Evolutionary conservation across 176 grass and related monocot species (phyloP).

Genomic region (Thalia dealbata): DNA sequence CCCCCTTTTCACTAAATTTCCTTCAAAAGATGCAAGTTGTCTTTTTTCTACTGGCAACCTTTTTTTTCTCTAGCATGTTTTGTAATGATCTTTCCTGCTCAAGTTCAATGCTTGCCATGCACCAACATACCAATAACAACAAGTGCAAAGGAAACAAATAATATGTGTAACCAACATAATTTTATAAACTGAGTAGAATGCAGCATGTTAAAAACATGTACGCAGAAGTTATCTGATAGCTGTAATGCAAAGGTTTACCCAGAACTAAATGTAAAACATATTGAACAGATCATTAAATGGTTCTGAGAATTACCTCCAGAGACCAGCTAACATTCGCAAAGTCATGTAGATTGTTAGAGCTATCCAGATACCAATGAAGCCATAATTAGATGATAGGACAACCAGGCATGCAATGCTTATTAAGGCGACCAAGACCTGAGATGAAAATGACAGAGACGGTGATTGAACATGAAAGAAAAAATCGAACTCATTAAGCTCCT

Average conservation of each 20-base stretch:
- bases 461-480: background rate
- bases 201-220: background rate
- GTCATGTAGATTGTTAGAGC: conserved; percentile 96
- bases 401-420: conserved; percentile 45
- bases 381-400: conserved; percentile 55
- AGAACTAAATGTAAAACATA: background rate
- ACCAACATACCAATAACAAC: too few relatives aligned
- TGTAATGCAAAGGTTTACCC: background rate
- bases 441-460: background rate
- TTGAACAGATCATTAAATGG: background rate
- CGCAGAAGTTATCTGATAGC: background rate
- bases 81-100: background rate
- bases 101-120: background rate
- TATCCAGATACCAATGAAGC: conserved; percentile 91
- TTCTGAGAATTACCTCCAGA: conserved; percentile 52
- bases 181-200: background rate
- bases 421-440: conserved; percentile 10
- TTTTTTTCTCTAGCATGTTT: background rate
- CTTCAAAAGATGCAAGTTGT: background rate
- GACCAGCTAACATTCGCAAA: conserved; percentile 73
- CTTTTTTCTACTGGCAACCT: background rate
- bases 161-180: background rate
- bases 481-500: background rate
- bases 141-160: too few relatives aligned
- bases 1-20: background rate